Evolutionary conservation across 208 protist genomes (phyloP).

Genomic region (Crithidia acanthocephali): DNA sequence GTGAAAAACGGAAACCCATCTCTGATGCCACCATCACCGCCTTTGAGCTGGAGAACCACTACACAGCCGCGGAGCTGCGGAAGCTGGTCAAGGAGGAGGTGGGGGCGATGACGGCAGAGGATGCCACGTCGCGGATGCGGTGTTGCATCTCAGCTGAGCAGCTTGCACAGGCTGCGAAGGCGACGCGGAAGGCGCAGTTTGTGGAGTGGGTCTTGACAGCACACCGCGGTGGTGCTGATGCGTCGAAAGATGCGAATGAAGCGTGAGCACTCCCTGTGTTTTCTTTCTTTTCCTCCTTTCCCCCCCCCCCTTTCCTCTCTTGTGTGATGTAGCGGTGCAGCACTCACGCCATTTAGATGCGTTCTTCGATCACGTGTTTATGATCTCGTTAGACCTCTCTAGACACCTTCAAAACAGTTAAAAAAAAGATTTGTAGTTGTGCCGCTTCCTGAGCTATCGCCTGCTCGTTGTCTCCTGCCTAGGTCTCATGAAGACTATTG

Average conservation of each 20-base stretch:
- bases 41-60: conserved; percentile 87
- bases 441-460: neutral
- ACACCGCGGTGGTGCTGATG: neutral
- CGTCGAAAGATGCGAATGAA: neutral
- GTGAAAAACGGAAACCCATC: conserved; percentile 50
- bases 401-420: neutral
- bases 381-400: neutral
- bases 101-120: conserved; percentile 7
- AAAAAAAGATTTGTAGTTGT: too few relatives aligned
- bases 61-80: conserved; percentile 66
- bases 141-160: conserved; percentile 8
- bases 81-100: conserved; percentile 45
- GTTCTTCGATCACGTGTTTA: too few relatives aligned
- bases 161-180: conserved; percentile 17
- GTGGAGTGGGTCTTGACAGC: conserved; percentile 26
- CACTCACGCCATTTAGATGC: neutral
- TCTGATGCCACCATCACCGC: conserved; percentile 57
- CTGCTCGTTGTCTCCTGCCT: too few relatives aligned
- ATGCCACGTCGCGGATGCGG: conserved; percentile 19
- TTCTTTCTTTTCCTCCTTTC: too few relatives aligned
- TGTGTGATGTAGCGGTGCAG: too few relatives aligned
- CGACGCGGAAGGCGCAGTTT: conserved; percentile 34
- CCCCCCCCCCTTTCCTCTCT: too few relatives aligned
- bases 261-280: neutral
- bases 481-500: neutral